These are phyloP conservation scores for Eucalyptus sideroxylon DNA, from an alignment of 345 rosid genomes.

Conservation along the genomic window DNA sequence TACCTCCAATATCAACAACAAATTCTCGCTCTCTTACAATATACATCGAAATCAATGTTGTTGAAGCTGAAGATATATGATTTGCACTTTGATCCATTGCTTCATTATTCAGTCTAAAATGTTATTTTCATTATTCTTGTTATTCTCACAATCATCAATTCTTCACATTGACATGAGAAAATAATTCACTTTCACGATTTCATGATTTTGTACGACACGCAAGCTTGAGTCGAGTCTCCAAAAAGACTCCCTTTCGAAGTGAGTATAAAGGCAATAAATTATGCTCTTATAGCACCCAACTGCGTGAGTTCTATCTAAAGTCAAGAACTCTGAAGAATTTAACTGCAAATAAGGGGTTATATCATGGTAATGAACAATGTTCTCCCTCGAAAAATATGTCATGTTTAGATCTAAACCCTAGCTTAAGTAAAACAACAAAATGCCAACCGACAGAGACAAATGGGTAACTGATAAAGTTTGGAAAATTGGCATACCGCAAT, in stretches of 20 bases:
- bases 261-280: neutral
- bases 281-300: neutral
- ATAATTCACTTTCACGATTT: neutral
- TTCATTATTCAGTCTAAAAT: neutral
- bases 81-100: neutral
- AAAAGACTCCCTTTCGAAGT: neutral
- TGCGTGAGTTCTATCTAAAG: neutral
- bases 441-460: neutral
- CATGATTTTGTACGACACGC: neutral
- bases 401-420: neutral
- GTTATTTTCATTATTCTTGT: neutral
- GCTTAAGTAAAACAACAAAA: neutral
- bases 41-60: neutral
- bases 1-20: neutral
- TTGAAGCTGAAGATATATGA: neutral
- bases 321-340: neutral
- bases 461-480: neutral
- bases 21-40: neutral
- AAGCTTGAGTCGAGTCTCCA: neutral
- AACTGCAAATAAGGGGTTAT: neutral
- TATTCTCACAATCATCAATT: neutral
- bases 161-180: neutral
- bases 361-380: neutral
- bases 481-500: conserved; percentile 58
- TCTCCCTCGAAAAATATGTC: neutral